Base-by-base conservation (phyloP, 768 basidiomycete genomes). In the Strobilomyces confusus region DNA sequence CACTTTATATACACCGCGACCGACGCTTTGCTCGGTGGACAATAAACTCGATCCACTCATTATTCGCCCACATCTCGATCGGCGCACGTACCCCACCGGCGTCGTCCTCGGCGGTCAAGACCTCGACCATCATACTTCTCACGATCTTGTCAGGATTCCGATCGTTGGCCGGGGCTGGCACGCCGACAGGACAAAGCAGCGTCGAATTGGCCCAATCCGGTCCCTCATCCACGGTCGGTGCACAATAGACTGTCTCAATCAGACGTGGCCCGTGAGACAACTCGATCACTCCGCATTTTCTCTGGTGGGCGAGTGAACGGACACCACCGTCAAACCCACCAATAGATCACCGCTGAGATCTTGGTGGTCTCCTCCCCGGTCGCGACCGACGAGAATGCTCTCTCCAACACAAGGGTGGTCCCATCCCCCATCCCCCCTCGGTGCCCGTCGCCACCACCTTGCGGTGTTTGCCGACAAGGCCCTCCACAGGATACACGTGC, bases 101-200 rank as follows among this genome's bases (percentile, higher is more conserved):
- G 52, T 84, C 82, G 54, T 82, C 78, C 48, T 83, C 78, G 0
- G 80, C 82, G 1, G 76, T 79, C 53, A 84, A 61, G 1, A 83
- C 66, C 22, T 78, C 82, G 48, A 85, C 71, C 29, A 87, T 87
- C 34, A 81, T 70, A 60, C 79, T 81, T 1, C 82, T 81, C 77
- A 85, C 76, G 17, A 82, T 65, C 52, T 78, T 79, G 41, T 78
- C 74, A 0, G 75, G 72, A 36, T 72, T 55, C 9, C 76, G 73
- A 43, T 64, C 60, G n/a, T 55, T 62, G 8, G 62, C n/a, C n/a
- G n/a, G n/a, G n/a, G n/a, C 59, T 84, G 81, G 49, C 80, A 84
- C 4, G 82, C 83, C 14, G 80, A 76, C 23, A 87, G 71, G 46
- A 87, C 86, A 65, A 85, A 84, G 67, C 83, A 84, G 23, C 86